Conservation (phyloP, 2,329 filamentous ascomycete genomes). For the Pyrenophora seminiperda region DNA sequence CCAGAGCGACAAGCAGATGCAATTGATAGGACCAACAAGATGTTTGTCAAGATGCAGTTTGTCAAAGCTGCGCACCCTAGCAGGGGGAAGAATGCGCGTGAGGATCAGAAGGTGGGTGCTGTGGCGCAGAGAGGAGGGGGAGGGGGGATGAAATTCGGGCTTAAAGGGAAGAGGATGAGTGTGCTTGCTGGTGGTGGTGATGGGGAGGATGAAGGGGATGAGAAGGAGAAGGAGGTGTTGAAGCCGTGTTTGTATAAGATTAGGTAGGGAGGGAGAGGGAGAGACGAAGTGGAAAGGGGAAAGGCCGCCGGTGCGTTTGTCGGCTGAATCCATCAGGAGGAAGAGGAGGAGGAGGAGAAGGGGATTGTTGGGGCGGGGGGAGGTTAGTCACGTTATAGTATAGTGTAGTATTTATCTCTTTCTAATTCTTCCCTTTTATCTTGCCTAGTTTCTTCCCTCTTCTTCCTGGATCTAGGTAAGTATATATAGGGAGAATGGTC, state of each 20-base stretch:
- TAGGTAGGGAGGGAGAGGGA: slow-evolving; percentile 49
- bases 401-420: too few relatives aligned
- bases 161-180: slow-evolving; percentile 13
- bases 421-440: too few relatives aligned
- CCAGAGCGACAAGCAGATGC: slow-evolving; percentile 63
- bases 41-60: slow-evolving; percentile 98
- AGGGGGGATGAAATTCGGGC: slow-evolving; percentile 48
- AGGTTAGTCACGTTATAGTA: too few relatives aligned
- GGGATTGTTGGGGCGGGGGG: too few relatives aligned
- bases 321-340: too few relatives aligned
- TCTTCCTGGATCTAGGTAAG: too few relatives aligned
- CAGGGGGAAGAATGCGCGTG: slow-evolving; percentile 72
- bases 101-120: slow-evolving; percentile 37
- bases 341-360: too few relatives aligned
- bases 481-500: too few relatives aligned
- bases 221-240: slow-evolving; percentile 71
- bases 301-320: too few relatives aligned
- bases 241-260: slow-evolving; percentile 98
- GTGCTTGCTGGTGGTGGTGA: slow-evolving; percentile 10
- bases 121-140: slow-evolving; percentile 51
- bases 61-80: slow-evolving; percentile 77
- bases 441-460: too few relatives aligned
- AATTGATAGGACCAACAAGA: slow-evolving; percentile 87
- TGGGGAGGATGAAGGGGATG: slow-evolving; percentile 55
- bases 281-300: too few relatives aligned